These are phyloP conservation scores for Lactifluus subvellereus DNA, from an alignment of 768 basidiomycete species.

Conservation along the genomic window DNA sequence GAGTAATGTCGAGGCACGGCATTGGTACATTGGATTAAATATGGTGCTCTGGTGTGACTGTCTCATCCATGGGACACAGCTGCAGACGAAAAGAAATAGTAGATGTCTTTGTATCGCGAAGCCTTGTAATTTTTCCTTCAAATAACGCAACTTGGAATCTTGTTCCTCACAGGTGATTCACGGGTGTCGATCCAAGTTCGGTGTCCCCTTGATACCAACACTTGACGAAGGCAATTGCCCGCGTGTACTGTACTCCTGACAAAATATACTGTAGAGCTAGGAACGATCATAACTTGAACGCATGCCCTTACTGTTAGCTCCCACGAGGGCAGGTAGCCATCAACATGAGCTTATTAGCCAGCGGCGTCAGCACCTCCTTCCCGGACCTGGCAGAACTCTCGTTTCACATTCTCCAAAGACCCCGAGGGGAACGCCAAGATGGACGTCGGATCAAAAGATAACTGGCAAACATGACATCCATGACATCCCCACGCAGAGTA, in stretches of 20 bases:
- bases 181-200: neutral
- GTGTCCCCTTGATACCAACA: neutral
- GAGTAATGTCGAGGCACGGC: neutral
- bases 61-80: neutral
- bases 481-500: neutral
- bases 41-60: neutral
- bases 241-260: no score
- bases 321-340: neutral
- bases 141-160: neutral
- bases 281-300: neutral
- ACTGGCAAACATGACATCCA: neutral
- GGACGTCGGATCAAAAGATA: neutral
- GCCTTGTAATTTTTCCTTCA: neutral
- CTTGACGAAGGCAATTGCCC: neutral
- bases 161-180: neutral
- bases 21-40: neutral
- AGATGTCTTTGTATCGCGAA: slow-evolving; percentile 9
- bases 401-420: neutral
- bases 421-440: neutral
- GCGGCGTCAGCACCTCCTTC: neutral
- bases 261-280: no score
- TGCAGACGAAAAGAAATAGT: slow-evolving; percentile 10
- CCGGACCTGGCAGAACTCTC: neutral
- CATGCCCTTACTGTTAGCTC: neutral
- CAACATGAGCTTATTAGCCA: neutral